Base-by-base conservation (phyloP, 495 filamentous ascomycete genomes). In the Penicillium macrosclerotiorum region DNA sequence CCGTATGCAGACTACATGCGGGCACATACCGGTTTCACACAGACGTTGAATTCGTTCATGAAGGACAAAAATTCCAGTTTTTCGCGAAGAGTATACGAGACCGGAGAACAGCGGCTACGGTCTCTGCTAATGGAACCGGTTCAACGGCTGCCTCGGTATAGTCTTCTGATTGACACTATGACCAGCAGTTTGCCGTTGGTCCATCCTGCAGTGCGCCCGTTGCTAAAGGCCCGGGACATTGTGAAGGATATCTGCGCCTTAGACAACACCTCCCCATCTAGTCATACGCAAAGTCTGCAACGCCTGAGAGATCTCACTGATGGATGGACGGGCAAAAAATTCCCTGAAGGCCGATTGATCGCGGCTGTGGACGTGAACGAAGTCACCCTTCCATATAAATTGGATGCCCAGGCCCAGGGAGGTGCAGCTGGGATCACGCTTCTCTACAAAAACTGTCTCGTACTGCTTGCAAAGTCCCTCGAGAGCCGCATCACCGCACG, bases 121-220 rank as follows among this genome's bases (percentile, higher is more conserved):
- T 96, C 91, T n/a, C 74, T 91, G 39, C 75, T 97, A 32, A 97
- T 97, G 66, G 93, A 99, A 66, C 93, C 93, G 1, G 90, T 99
- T 7, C 93, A 99, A 63, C 78, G 93, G 18, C 76, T 99, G 39
- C 93, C 93, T 29, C 86, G 93, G 5, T 99, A 99, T 64, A 95
- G 86, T 59, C 73, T 99, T 6, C 83, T 96, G 52, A 95, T 99
- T 51, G 94, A 97, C 68, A 91, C 92, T 51, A 96, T 99, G 65
- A 77, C 89, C 39, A 81, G 82, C 49, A 85, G 82, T 50, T 75
- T 99, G 8, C 90, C 92, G 5, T 75, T 88, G 29, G 81, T 86
- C 8, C 90, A 97, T 56, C 85, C 87, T 13, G 90, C 90, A 1
- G 73, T 95, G 36, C 80, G 84, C 48, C 74, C 72, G 6, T 81